Conservation (phyloP, 208 protist genomes). For the Wallacemonas sp. region DNA sequence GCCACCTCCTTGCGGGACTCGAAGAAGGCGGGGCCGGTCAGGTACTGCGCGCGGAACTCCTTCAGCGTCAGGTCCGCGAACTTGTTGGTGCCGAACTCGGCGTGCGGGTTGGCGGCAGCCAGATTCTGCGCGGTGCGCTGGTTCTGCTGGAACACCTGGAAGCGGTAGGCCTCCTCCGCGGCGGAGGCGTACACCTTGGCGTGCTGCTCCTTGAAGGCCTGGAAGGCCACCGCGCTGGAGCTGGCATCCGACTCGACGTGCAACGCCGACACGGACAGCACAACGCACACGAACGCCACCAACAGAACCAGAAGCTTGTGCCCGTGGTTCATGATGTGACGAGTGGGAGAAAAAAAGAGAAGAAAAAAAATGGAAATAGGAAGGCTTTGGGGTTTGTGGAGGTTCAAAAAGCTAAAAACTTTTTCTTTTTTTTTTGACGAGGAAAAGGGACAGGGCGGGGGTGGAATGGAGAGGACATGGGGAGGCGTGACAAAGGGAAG, state of each 20-base stretch:
- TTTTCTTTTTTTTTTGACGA: too few species aligned
- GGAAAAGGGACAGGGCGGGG: too few species aligned
- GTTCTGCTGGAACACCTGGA: conserved; percentile 70
- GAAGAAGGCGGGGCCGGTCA: conserved; percentile 24
- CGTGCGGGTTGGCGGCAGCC: conserved; percentile 57
- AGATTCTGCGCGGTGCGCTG: conserved; percentile 35
- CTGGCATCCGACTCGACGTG: conserved; percentile 4
- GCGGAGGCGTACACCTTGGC: conserved; percentile 63
- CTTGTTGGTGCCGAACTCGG: conserved; percentile 43
- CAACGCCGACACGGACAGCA: conserved; percentile 1
- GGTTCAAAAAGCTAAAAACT: too few species aligned
- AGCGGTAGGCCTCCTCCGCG: conserved; percentile 51
- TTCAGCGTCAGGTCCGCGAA: conserved; percentile 57
- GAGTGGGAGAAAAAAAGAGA: conserved; percentile 21
- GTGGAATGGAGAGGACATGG: too few species aligned
- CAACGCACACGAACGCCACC: conserved; percentile 7
- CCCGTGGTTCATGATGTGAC: conserved; percentile 1
- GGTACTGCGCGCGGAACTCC: conserved; percentile 51
- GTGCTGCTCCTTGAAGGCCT: conserved; percentile 68
- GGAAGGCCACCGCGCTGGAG: conserved; percentile 37
- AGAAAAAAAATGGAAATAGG: background rate
- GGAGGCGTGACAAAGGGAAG: too few species aligned
- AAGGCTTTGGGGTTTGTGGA: background rate
- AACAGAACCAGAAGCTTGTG: conserved; percentile 16
- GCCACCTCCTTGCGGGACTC: conserved; percentile 8